Evolutionary conservation across 75 land plant genomes (phyloP).

Genomic region (Pseudotsuga menziesii): DNA sequence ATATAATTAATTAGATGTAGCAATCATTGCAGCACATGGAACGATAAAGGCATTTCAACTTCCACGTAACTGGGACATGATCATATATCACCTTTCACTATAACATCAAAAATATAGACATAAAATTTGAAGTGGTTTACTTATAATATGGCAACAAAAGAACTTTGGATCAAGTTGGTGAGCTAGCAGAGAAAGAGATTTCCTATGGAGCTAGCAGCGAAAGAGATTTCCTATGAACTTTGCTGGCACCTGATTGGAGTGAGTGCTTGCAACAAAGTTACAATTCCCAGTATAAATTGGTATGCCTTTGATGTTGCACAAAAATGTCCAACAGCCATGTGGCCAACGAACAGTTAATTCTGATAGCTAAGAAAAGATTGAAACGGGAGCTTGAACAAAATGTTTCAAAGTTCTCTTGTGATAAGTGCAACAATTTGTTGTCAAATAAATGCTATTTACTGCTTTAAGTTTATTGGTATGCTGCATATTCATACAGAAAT

Average conservation of each 20-base stretch:
- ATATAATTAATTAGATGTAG: neutral
- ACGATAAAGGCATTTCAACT: neutral
- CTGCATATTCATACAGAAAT: neutral
- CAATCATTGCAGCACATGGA: neutral
- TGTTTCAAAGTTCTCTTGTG: neutral
- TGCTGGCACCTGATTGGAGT: neutral
- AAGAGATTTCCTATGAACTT: neutral
- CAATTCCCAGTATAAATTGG: neutral
- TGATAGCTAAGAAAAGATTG: neutral
- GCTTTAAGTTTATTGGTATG: too few relatives aligned
- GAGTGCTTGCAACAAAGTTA: neutral
- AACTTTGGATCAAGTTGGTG: neutral
- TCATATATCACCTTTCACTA: neutral
- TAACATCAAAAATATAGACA: neutral
- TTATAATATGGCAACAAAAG: slow-evolving; percentile 1
- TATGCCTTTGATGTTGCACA: neutral
- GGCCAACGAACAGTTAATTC: neutral
- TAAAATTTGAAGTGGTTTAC: neutral
- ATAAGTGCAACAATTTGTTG: neutral
- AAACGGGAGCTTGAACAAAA: neutral
- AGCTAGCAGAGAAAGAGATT: neutral
- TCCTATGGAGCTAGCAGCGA: neutral
- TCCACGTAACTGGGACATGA: neutral
- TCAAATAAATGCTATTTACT: too few relatives aligned
- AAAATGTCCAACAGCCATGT: neutral